Evolutionary conservation across 2,329 filamentous ascomycete genomes (phyloP).

Genomic region (Aspergillus floridensis): DNA sequence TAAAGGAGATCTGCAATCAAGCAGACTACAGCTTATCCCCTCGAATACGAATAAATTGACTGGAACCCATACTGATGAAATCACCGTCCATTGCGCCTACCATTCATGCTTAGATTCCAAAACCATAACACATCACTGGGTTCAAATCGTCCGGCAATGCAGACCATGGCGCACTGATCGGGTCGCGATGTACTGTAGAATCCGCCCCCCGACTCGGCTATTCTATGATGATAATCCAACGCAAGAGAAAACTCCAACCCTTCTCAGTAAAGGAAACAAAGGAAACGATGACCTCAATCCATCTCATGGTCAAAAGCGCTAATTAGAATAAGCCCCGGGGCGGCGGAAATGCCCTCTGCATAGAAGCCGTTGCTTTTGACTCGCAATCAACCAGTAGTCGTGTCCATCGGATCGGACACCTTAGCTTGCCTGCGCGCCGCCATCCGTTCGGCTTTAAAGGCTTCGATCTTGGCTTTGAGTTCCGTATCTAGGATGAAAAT

Average conservation of each 20-base stretch:
- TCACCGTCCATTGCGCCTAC: background rate
- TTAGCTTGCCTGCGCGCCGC: constrained; percentile 31
- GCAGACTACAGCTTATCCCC: too few species aligned
- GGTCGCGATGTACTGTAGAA: background rate
- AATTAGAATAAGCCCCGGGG: background rate
- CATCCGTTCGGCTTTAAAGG: constrained; percentile 57
- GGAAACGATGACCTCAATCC: background rate
- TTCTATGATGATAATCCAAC: background rate
- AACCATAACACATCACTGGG: background rate
- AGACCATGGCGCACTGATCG: background rate
- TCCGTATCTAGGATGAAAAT: constrained; percentile 44
- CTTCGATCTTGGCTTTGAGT: constrained; percentile 59
- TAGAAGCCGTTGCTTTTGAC: too few species aligned
- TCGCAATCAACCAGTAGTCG: constrained; percentile 25
- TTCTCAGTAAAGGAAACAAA: background rate
- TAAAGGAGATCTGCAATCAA: background rate
- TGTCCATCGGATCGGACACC: constrained; percentile 38
- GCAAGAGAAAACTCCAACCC: background rate
- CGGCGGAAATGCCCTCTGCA: background rate
- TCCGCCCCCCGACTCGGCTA: background rate
- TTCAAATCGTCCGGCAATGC: background rate
- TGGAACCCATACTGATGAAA: background rate
- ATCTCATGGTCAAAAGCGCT: background rate
- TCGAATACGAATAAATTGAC: background rate
- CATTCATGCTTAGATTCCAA: background rate